These are phyloP conservation scores for Fusarium penzigii DNA, from an alignment of 2,329 filamentous ascomycete genomes.

Conservation along the genomic window DNA sequence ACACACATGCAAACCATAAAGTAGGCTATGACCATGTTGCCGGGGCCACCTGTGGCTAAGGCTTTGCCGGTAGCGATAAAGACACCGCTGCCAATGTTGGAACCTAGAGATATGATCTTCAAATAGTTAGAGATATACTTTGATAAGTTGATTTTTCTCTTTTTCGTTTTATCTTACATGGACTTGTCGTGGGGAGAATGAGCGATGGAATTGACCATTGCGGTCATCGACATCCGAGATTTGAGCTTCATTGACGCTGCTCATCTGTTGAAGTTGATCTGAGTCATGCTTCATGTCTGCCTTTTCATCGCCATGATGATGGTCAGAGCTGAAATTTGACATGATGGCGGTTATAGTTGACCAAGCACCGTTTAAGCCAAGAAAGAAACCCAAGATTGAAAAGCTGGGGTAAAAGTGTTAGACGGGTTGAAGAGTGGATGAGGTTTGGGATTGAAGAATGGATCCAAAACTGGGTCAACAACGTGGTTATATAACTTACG, in stretches of 20 bases:
- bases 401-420: too few relatives aligned
- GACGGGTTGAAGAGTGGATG: too few relatives aligned
- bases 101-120: constrained; percentile 21
- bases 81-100: constrained; percentile 19
- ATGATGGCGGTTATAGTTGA: neutral
- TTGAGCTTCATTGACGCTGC: constrained; percentile 9
- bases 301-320: neutral
- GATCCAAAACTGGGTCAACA: too few relatives aligned
- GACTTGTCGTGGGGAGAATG: constrained; percentile 20
- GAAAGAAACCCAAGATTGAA: neutral
- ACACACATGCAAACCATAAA: constrained; percentile 17
- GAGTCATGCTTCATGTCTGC: constrained; percentile 10
- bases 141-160: neutral
- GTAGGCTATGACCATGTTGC: constrained; percentile 23
- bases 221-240: constrained; percentile 11
- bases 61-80: constrained; percentile 21
- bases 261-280: neutral
- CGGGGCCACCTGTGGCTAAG: constrained; percentile 17
- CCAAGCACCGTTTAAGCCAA: neutral
- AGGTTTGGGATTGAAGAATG: too few relatives aligned
- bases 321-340: neutral
- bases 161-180: constrained; percentile 9
- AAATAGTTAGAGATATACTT: neutral
- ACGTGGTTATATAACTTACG: neutral
- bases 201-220: constrained; percentile 22